phyloP scores from a whole-genome alignment of 164 flowering plant genomes.

The Stephania cephalantha region DNA sequence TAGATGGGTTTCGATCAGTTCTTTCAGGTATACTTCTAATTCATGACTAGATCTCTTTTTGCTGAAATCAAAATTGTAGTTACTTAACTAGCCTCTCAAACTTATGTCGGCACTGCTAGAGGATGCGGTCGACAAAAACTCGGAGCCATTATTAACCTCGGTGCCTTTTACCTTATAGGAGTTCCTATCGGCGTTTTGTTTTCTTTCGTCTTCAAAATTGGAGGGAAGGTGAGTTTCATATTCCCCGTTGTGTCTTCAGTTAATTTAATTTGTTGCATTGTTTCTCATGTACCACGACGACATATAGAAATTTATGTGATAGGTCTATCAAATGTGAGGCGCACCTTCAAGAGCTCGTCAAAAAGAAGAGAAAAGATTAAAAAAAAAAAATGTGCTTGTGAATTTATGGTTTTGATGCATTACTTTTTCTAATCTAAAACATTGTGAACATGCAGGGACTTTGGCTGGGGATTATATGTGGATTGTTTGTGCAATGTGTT shows the following conservation, averaged over 20 bases:
- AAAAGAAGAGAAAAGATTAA: too few species aligned
- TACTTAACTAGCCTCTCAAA: neutral
- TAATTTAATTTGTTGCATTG: too few species aligned
- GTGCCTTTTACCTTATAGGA: conserved; percentile 65
- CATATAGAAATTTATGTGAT: too few species aligned
- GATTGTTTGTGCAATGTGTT: conserved; percentile 40
- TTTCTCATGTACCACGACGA: too few species aligned
- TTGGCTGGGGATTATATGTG: conserved; percentile 66
- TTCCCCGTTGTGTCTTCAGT: neutral
- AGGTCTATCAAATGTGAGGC: too few species aligned
- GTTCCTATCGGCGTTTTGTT: conserved; percentile 51
- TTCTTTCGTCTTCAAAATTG: conserved; percentile 56
- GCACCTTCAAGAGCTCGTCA: too few species aligned
- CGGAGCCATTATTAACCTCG: conserved; percentile 66
- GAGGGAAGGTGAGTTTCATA: conserved; percentile 41
- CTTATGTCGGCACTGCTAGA: conserved; percentile 50
- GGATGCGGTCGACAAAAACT: conserved; percentile 91
- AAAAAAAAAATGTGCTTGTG: neutral
- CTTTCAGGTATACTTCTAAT: conserved; percentile 49
- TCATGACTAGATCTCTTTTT: too few species aligned
- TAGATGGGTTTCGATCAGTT: conserved; percentile 65
- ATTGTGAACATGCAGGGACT: conserved; percentile 46
- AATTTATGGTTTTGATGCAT: neutral
- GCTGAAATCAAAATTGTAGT: neutral
- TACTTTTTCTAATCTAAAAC: neutral